Evolutionary conservation across 164 flowering plant genomes (phyloP).

Genomic region (Chimonanthus praecox): DNA sequence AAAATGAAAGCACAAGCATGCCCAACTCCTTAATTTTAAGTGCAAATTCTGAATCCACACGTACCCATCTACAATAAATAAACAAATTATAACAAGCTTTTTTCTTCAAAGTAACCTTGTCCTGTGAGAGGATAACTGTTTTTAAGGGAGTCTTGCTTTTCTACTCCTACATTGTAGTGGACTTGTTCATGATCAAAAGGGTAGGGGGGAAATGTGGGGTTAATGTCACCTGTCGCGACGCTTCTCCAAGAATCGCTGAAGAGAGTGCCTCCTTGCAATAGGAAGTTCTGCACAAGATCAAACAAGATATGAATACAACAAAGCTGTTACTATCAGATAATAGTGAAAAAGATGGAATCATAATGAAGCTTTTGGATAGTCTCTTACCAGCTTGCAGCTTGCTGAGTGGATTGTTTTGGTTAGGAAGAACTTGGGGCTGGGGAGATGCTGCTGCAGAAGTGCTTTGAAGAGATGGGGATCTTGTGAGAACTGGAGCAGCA

Average conservation of each 20-base stretch:
- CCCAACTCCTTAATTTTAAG: too few relatives aligned
- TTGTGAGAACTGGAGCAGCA: constrained; percentile 29
- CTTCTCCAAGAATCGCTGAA: constrained; percentile 53
- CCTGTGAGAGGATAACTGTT: too few relatives aligned
- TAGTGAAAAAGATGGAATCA: neutral
- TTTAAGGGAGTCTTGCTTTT: too few relatives aligned
- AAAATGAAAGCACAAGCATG: too few relatives aligned
- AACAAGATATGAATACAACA: neutral
- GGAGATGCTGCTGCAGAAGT: constrained; percentile 33
- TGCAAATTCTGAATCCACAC: too few relatives aligned
- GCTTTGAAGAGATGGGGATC: constrained; percentile 41
- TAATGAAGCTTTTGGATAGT: neutral
- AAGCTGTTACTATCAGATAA: neutral
- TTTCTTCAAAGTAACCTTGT: too few relatives aligned
- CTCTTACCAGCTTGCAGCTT: constrained; percentile 40
- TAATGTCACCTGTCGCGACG: constrained; percentile 41
- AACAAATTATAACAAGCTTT: too few relatives aligned
- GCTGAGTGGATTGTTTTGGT: constrained; percentile 21
- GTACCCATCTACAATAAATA: too few relatives aligned
- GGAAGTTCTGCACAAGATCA: constrained; percentile 31
- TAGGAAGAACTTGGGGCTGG: constrained; percentile 19
- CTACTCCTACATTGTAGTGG: neutral
- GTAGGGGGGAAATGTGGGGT: neutral
- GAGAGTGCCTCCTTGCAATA: constrained; percentile 52
- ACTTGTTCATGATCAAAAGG: neutral